Evolutionary conservation across 225 moss, liverwort and hornwort species (phyloP).

Genomic region (Sphagnum tenellum): DNA sequence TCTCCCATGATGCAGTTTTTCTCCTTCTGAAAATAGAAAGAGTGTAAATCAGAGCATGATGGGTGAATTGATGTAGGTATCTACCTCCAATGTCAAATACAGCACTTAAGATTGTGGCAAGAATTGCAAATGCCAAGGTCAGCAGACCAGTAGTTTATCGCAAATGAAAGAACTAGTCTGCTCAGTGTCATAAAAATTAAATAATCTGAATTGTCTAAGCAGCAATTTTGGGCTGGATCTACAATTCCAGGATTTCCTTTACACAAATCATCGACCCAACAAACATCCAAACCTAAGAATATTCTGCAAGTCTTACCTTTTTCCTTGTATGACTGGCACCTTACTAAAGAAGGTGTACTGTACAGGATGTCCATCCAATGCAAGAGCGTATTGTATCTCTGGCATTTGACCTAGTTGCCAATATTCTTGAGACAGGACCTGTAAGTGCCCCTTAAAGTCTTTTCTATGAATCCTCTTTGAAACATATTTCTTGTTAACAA

Average conservation of each 20-base stretch:
- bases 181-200: neutral
- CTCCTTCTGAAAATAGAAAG: too few relatives aligned
- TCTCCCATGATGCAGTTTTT: too few relatives aligned
- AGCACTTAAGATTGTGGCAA: slow-evolving; percentile 59
- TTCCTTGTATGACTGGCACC: neutral
- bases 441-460: slow-evolving; percentile 11
- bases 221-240: too few relatives aligned
- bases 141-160: slow-evolving; percentile 1
- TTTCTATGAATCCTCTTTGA: neutral
- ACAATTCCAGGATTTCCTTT: too few relatives aligned
- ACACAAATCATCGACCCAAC: too few relatives aligned
- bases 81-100: slow-evolving; percentile 58
- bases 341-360: neutral
- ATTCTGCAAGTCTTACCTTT: too few relatives aligned
- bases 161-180: neutral
- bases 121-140: slow-evolving; percentile 50
- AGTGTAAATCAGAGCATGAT: too few relatives aligned
- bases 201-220: neutral
- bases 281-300: too few relatives aligned
- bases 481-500: too few relatives aligned
- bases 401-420: slow-evolving; percentile 34
- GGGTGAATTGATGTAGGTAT: slow-evolving; percentile 43
- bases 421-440: slow-evolving; percentile 41
- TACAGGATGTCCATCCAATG: slow-evolving; percentile 21
- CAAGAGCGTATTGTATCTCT: slow-evolving; percentile 26